These are phyloP conservation scores for Fusarium sp. DNA, from an alignment of 2,329 filamentous ascomycete genomes.

Conservation along the genomic window DNA sequence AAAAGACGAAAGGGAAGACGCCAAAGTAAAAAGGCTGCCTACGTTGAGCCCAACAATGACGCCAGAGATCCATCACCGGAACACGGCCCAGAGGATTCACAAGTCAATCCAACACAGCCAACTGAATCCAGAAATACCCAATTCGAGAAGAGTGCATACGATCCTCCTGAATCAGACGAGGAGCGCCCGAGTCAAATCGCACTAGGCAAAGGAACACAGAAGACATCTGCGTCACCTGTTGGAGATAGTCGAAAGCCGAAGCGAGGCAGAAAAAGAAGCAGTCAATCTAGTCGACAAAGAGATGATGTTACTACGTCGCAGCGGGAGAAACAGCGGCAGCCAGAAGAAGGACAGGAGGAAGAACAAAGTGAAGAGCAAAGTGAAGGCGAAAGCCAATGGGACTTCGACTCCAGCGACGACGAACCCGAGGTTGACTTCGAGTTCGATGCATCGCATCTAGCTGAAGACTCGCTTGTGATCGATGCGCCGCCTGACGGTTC, in stretches of 20 bases:
- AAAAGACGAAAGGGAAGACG: slow-evolving; percentile 3
- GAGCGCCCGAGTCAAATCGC: background rate
- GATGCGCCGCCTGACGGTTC: slow-evolving; percentile 17
- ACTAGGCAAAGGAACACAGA: background rate
- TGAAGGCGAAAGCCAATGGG: background rate
- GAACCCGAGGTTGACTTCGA: slow-evolving; percentile 5
- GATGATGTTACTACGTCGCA: background rate
- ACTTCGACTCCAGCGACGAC: background rate
- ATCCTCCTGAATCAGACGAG: background rate
- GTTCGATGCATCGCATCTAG: background rate
- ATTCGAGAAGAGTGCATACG: background rate
- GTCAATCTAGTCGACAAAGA: background rate
- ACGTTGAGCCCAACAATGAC: slow-evolving; percentile 1
- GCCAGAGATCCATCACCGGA: slow-evolving; percentile 27
- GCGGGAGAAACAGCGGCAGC: background rate
- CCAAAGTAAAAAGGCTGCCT: slow-evolving; percentile 28
- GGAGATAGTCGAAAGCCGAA: background rate
- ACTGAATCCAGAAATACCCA: background rate
- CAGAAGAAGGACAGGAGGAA: background rate
- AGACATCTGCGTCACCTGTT: background rate
- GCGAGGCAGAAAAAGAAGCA: background rate
- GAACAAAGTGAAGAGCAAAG: background rate
- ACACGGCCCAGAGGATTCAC: slow-evolving; percentile 13
- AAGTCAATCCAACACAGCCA: background rate
- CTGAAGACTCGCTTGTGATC: slow-evolving; percentile 40